Conservation (phyloP, 148 eudicot species). For the Linanthus parryae region DNA sequence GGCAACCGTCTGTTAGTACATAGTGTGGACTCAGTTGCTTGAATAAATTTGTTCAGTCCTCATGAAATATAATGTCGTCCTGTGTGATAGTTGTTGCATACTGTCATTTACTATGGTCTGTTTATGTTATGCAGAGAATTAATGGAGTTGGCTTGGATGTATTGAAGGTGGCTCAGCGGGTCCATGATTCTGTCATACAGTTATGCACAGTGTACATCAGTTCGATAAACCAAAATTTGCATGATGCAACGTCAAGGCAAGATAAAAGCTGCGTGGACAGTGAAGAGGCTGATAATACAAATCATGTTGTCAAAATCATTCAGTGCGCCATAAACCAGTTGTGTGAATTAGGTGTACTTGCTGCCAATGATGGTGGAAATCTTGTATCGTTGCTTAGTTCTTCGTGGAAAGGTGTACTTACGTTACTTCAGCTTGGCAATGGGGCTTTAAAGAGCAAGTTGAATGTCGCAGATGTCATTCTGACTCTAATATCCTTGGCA, state of each 20-base stretch:
- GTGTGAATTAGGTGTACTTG: conserved; percentile 73
- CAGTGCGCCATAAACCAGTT: conserved; percentile 53
- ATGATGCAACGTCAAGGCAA: conserved; percentile 23
- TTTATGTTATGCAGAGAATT: conserved; percentile 40
- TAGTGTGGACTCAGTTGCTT: no score
- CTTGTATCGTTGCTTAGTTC: conserved; percentile 65
- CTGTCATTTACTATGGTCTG: no score
- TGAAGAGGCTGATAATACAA: conserved; percentile 24
- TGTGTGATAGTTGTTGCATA: no score
- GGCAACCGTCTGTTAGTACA: no score
- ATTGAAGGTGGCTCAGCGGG: conserved; percentile 44
- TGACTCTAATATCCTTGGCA: conserved; percentile 62
- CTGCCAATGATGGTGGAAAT: conserved; percentile 86
- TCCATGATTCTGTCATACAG: conserved; percentile 59
- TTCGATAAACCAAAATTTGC: conserved; percentile 46
- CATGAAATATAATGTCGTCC: no score
- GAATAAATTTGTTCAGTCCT: no score
- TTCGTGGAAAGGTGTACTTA: conserved; percentile 97
- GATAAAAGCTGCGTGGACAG: conserved; percentile 19
- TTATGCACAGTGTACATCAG: conserved; percentile 60
- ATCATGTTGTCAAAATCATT: conserved; percentile 41
- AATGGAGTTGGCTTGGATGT: conserved; percentile 48
- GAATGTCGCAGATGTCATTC: conserved; percentile 51
- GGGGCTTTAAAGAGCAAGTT: conserved; percentile 57
- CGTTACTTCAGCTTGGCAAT: conserved; percentile 82